phyloP scores from a whole-genome alignment of 139 green algal genomes.

The Desmodesmus armatus region DNA sequence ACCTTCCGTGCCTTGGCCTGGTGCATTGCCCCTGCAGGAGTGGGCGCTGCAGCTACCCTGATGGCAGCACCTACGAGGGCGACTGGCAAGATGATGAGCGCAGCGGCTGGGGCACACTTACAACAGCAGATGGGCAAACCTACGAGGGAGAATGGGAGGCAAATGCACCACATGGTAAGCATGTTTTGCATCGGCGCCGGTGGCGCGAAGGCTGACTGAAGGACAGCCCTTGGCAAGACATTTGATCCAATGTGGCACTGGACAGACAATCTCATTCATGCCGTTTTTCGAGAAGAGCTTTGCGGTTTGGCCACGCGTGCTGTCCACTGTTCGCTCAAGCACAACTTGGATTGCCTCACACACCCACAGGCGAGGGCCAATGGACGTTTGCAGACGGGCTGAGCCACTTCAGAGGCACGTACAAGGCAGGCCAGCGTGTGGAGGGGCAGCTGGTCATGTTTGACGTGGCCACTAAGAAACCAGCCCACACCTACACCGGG shows the following conservation, averaged over 20 bases:
- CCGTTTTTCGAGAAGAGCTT: too few relatives aligned
- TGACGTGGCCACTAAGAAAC: neutral
- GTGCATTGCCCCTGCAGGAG: slow-evolving; percentile 28
- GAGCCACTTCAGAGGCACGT: slow-evolving; percentile 20
- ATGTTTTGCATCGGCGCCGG: too few relatives aligned
- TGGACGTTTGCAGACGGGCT: slow-evolving; percentile 34
- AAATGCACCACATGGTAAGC: slow-evolving; percentile 45
- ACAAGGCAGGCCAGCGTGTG: neutral
- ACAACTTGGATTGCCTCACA: too few relatives aligned
- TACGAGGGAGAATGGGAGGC: slow-evolving; percentile 62
- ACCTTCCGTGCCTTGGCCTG: too few relatives aligned
- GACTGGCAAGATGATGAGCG: slow-evolving; percentile 53
- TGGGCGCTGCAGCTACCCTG: slow-evolving; percentile 50
- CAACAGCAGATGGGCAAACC: slow-evolving; percentile 28
- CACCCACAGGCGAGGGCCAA: slow-evolving; percentile 18
- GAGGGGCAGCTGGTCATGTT: slow-evolving; percentile 29
- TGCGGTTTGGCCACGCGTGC: too few relatives aligned
- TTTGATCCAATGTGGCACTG: too few relatives aligned
- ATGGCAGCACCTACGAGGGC: slow-evolving; percentile 65
- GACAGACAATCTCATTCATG: too few relatives aligned
- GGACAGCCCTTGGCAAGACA: too few relatives aligned
- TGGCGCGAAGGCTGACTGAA: too few relatives aligned
- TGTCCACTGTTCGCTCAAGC: too few relatives aligned
- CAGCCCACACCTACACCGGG: neutral
- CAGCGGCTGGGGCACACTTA: slow-evolving; percentile 50